Conservation (phyloP, 352 stramenopile species). For the Globisporangium nunn region DNA sequence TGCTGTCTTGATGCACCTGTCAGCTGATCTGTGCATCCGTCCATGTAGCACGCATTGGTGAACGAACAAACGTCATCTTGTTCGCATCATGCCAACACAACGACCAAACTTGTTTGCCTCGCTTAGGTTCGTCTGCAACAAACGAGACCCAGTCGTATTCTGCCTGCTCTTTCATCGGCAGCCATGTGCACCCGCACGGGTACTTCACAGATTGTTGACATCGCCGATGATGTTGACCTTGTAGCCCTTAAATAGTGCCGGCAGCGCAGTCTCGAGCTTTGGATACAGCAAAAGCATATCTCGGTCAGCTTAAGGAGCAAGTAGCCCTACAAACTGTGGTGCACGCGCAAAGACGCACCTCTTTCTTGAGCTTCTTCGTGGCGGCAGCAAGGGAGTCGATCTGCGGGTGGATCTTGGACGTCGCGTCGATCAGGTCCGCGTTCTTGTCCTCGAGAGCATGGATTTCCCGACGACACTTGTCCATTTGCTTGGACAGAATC, state of each 20-base stretch:
- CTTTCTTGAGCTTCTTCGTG: conserved; percentile 67
- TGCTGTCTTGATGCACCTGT: too few relatives aligned
- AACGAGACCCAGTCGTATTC: too few relatives aligned
- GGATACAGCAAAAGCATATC: not conserved
- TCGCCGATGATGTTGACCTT: conserved; percentile 80
- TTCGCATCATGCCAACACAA: too few relatives aligned
- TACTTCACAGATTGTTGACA: conserved; percentile 62
- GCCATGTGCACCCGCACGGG: not conserved
- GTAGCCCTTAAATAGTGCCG: conserved; percentile 67
- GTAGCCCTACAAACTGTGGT: too few relatives aligned
- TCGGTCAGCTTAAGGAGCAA: too few relatives aligned
- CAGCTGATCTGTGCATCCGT: too few relatives aligned
- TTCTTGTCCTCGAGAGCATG: conserved; percentile 65
- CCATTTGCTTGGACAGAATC: conserved; percentile 64
- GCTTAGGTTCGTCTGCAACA: too few relatives aligned
- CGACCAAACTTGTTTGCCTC: too few relatives aligned
- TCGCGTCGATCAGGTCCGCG: conserved; percentile 53
- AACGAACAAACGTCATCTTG: too few relatives aligned
- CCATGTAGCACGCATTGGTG: too few relatives aligned
- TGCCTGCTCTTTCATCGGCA: not conserved
- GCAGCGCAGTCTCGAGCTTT: conserved; percentile 58
- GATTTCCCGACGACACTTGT: conserved; percentile 68
- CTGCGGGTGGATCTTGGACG: conserved; percentile 42
- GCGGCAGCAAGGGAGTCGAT: conserved; percentile 35
- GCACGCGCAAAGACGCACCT: conserved; percentile 21